Evolutionary conservation across 2,329 filamentous ascomycete species (phyloP), one percentile per base, ranked within the genome.

Genomic region (Aschersonia sp.): DNA sequence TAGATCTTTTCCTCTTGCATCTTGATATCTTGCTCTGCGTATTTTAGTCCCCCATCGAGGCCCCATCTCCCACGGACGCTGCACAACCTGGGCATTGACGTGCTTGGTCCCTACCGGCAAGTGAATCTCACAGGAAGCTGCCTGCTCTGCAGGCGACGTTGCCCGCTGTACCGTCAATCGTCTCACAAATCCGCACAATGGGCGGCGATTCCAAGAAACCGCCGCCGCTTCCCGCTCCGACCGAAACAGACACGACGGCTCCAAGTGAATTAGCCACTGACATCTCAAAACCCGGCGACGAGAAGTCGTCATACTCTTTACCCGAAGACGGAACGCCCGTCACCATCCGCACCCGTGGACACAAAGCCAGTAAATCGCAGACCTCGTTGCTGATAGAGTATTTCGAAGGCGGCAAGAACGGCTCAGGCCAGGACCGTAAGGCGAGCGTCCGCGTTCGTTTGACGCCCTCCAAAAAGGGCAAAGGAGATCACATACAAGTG

Each of bases 381-480:
- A 94, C 89, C 39, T 94, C 87, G 48, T 73, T 95, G 54, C 73
- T 95, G 57, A 95, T 95, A 58, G 89, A 95, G 67, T 95, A 94
- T 66, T 95, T 94, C 59, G 89, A 95, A 67, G 85, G 81, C 55
- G 79, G 82, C 52, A 89, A 86, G 48, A 66, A 72, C 49, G 70
- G 71, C 53, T 62, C 66, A 41, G 72, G 72, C 56, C 71, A 72
- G 56, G 76, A 79, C 56, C 82, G 84, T 56, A 81, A 84, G 56
- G 88, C 89, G 10, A 94, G 87, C 62, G 87, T 95, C 47, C 77
- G 76, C 59, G 73, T 84, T 65, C 76, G 79, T 66, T 76, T 95
- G 52, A 94, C 87, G 11, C 89, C 89, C 11, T 87, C 84, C 56
- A 81, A 79, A 62, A 78, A 74, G 61, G 67, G 71, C 52, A 75